Evolutionary conservation across 2,329 filamentous ascomycete genomes (phyloP).

Genomic region (Ophiocordyceps camponoti-leonardi): DNA sequence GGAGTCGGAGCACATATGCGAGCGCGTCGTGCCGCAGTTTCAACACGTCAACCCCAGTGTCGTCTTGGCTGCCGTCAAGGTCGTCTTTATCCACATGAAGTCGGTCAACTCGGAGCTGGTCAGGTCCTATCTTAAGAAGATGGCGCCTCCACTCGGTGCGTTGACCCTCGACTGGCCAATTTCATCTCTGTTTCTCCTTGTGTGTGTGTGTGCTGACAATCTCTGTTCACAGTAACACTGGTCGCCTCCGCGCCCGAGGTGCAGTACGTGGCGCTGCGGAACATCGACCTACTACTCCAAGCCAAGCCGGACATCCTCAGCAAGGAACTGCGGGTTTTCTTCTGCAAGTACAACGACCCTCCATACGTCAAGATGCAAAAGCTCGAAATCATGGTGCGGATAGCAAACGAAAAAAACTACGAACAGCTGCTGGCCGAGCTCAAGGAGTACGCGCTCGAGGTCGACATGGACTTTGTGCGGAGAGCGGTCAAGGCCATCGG

Average conservation of each 20-base stretch:
- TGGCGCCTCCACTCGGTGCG: slow-evolving; percentile 96
- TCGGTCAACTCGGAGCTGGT: slow-evolving; percentile 61
- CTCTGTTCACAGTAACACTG: slow-evolving; percentile 83
- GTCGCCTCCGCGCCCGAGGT: slow-evolving; percentile 94
- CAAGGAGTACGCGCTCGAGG: slow-evolving; percentile 92
- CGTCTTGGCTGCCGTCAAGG: slow-evolving; percentile 92
- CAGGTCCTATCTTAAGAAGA: slow-evolving; percentile 87
- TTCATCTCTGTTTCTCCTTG: slow-evolving; percentile 81
- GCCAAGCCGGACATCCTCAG: slow-evolving; percentile 80
- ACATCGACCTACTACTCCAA: slow-evolving; percentile 86
- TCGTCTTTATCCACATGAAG: slow-evolving; percentile 93
- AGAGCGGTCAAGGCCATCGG: slow-evolving; percentile 96
- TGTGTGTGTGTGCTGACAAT: slow-evolving; percentile 78
- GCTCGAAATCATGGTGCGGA: slow-evolving; percentile 96
- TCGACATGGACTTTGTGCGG: slow-evolving; percentile 95
- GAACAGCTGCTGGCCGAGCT: slow-evolving; percentile 87
- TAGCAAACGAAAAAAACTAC: slow-evolving; percentile 90
- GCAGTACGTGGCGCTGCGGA: slow-evolving; percentile 89
- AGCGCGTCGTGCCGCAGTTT: slow-evolving; percentile 89
- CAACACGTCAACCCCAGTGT: slow-evolving; percentile 97
- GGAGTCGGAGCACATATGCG: slow-evolving; percentile 95
- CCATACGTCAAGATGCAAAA: slow-evolving; percentile 99
- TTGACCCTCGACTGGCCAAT: slow-evolving; percentile 98
- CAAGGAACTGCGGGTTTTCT: slow-evolving; percentile 96
- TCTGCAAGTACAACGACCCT: slow-evolving; percentile 99